Evolutionary conservation across 2,329 filamentous ascomycete genomes (phyloP).

Genomic region (Aaosphaeria pasadenensis): DNA sequence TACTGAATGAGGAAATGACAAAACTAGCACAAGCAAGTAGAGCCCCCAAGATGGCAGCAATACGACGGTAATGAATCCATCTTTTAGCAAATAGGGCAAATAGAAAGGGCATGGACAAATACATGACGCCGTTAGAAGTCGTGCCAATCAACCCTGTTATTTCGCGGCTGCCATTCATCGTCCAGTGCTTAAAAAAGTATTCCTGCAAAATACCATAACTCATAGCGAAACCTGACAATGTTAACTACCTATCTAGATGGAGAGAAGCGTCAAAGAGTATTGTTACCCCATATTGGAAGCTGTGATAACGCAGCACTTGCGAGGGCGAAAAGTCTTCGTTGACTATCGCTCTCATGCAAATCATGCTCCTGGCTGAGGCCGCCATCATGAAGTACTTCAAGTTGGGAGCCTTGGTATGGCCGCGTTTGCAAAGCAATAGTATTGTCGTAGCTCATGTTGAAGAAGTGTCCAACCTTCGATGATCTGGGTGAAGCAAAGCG

Average conservation of each 20-base stretch:
- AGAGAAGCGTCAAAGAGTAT: neutral
- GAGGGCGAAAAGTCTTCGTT: slow-evolving; percentile 4
- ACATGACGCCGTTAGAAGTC: slow-evolving; percentile 39
- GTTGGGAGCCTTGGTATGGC: too few species aligned
- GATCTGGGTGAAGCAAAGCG: too few species aligned
- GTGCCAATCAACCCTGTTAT: slow-evolving; percentile 16
- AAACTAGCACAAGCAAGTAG: slow-evolving; percentile 31
- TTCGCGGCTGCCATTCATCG: slow-evolving; percentile 5
- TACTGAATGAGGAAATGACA: slow-evolving; percentile 28
- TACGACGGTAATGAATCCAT: slow-evolving; percentile 29
- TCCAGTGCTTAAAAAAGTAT: slow-evolving; percentile 12
- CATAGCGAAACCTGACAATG: neutral
- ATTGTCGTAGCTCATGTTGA: too few species aligned
- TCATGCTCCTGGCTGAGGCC: too few species aligned
- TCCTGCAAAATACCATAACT: neutral
- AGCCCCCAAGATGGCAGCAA: slow-evolving; percentile 32
- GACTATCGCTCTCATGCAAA: too few species aligned
- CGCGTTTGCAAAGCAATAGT: too few species aligned
- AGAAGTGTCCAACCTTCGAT: too few species aligned
- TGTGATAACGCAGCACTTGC: slow-evolving; percentile 20
- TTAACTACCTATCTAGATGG: neutral
- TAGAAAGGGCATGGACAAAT: slow-evolving; percentile 40
- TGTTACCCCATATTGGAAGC: slow-evolving; percentile 19
- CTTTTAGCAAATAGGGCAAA: slow-evolving; percentile 26
- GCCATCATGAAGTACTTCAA: too few species aligned